phyloP scores from a whole-genome alignment of 345 rosid species.

The Hypericum androsaemum region DNA sequence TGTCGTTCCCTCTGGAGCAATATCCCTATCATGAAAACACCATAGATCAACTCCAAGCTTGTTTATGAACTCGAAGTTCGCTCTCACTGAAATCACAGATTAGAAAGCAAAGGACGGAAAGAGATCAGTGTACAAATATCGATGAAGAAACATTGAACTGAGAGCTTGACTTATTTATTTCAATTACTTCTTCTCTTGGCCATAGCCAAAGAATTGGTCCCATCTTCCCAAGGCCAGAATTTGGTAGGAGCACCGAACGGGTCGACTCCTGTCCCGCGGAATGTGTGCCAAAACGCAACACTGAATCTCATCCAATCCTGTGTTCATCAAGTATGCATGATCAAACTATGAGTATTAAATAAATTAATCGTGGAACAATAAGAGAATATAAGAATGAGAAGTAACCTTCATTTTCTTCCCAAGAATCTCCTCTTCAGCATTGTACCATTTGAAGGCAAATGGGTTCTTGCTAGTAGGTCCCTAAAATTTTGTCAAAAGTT shows the following conservation, averaged over 20 bases:
- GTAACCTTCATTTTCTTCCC: constrained; percentile 98
- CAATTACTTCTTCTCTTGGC: constrained; percentile 95
- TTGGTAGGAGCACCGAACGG: constrained; percentile 86
- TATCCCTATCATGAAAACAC: constrained; percentile 98
- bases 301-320: constrained; percentile 98
- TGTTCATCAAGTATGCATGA: neutral
- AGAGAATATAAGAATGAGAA: neutral
- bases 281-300: constrained; percentile 98
- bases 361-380: neutral
- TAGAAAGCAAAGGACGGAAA: neutral
- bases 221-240: constrained; percentile 98
- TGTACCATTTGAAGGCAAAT: constrained; percentile 81
- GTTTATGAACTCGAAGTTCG: constrained; percentile 85
- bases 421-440: constrained; percentile 76
- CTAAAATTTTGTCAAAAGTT: constrained; percentile 21
- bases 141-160: neutral
- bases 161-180: neutral
- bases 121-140: neutral
- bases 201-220: constrained; percentile 80
- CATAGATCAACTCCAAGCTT: constrained; percentile 90
- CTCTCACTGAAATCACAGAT: constrained; percentile 60
- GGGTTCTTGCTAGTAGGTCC: constrained; percentile 71
- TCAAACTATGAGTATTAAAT: constrained; percentile 8
- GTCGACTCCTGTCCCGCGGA: constrained; percentile 83
- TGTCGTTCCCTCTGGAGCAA: constrained; percentile 75